Evolutionary conservation across 139 green algal species (phyloP).

Genomic region (Edaphochlamys debaryana): DNA sequence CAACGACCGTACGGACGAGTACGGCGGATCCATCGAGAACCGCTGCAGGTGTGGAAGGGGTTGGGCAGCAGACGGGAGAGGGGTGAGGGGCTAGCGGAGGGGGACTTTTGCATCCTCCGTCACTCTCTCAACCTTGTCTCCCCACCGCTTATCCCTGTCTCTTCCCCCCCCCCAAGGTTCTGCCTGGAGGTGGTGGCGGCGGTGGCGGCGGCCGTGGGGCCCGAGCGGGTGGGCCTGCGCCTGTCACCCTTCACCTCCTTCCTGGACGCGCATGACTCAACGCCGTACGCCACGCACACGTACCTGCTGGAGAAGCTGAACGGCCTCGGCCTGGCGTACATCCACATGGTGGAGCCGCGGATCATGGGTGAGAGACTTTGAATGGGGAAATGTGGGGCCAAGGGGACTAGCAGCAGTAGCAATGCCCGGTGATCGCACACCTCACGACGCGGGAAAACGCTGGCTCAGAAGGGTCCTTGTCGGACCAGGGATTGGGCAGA

Average conservation of each 20-base stretch:
- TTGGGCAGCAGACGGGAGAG: too few species aligned
- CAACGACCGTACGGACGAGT: slow-evolving; percentile 78
- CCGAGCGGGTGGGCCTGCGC: slow-evolving; percentile 75
- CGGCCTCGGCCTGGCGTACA: slow-evolving; percentile 70
- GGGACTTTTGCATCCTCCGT: background rate
- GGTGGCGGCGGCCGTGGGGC: slow-evolving; percentile 62
- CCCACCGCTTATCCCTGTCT: background rate
- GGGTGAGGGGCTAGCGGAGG: too few species aligned
- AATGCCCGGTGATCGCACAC: too few species aligned
- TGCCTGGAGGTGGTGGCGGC: slow-evolving; percentile 65
- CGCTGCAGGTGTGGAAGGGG: slow-evolving; percentile 48
- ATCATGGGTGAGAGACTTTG: slow-evolving; percentile 46
- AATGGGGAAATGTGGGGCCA: too few species aligned
- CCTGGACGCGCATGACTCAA: slow-evolving; percentile 52
- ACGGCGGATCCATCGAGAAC: slow-evolving; percentile 75
- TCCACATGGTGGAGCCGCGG: slow-evolving; percentile 82
- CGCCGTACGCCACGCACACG: slow-evolving; percentile 40
- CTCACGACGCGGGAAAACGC: too few species aligned
- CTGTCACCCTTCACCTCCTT: slow-evolving; percentile 75
- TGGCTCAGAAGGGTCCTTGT: too few species aligned
- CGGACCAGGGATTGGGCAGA: too few species aligned
- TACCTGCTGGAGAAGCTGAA: slow-evolving; percentile 82
- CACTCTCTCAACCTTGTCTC: background rate
- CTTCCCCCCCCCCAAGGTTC: slow-evolving; percentile 36
- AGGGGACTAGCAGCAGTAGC: too few species aligned